Evolutionary conservation across 2,329 filamentous ascomycete genomes (phyloP).

Genomic region (Mycocentrospora acerina): DNA sequence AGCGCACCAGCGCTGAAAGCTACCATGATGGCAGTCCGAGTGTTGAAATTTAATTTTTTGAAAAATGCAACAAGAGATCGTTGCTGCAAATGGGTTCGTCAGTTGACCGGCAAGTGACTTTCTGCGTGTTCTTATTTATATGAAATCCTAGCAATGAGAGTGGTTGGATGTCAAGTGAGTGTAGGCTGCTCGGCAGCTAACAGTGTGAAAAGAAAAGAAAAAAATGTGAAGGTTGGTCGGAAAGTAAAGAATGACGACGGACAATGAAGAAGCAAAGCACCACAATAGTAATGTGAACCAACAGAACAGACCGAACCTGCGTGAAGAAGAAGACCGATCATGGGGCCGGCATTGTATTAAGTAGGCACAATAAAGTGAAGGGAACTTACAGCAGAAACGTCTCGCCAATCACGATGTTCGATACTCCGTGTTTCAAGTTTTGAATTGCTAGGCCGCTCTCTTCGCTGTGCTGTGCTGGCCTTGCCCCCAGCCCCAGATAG

Average conservation of each 20-base stretch:
- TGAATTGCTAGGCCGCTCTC: conserved; percentile 26
- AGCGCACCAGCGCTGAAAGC: conserved; percentile 40
- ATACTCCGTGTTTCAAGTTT: conserved; percentile 41
- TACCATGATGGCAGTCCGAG: conserved; percentile 39
- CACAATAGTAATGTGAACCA: conserved; percentile 32
- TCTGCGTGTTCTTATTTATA: conserved; percentile 7
- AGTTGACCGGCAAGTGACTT: conserved; percentile 32
- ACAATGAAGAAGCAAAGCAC: conserved; percentile 29
- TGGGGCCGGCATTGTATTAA: conserved; percentile 32
- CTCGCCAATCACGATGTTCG: conserved; percentile 33
- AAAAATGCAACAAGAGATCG: conserved; percentile 16
- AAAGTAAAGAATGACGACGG: conserved; percentile 36
- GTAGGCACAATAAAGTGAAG: conserved; percentile 25
- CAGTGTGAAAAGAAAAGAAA: conserved; percentile 11
- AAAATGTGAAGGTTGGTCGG: conserved; percentile 14
- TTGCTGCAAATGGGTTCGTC: conserved; percentile 26
- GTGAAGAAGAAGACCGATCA: conserved; percentile 27
- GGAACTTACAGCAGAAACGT: conserved; percentile 32
- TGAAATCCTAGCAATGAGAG: conserved; percentile 9
- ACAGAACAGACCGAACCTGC: conserved; percentile 37
- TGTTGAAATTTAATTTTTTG: conserved; percentile 15
- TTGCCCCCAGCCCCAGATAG: conserved; percentile 23
- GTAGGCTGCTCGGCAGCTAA: conserved; percentile 24
- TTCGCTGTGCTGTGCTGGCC: conserved; percentile 29
- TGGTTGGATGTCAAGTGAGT: conserved; percentile 5